phyloP scores from a whole-genome alignment of 495 filamentous ascomycete species.

The Annulohypoxylon bovei region DNA sequence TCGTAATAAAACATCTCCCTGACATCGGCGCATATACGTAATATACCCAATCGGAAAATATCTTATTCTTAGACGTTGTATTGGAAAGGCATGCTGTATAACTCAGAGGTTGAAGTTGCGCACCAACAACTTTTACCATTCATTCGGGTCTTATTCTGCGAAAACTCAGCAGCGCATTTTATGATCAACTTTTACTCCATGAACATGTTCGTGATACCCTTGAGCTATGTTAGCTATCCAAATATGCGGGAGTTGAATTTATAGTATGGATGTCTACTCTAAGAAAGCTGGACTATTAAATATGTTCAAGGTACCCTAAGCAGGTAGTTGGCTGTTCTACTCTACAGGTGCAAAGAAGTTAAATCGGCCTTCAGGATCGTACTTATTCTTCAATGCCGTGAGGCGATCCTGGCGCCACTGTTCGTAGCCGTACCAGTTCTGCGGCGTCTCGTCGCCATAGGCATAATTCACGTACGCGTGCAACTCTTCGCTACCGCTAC shows the following conservation, averaged over 20 bases:
- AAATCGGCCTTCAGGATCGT: constrained; percentile 63
- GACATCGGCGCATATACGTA: not conserved
- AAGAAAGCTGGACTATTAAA: not conserved
- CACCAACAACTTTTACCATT: not conserved
- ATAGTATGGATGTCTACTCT: no score
- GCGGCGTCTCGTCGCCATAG: constrained; percentile 53
- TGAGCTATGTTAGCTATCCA: no score
- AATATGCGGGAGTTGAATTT: no score
- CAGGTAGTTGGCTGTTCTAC: not conserved
- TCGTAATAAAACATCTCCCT: not conserved
- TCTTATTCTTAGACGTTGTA: not conserved
- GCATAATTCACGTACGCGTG: constrained; percentile 64
- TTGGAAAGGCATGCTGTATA: not conserved
- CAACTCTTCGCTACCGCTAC: not conserved
- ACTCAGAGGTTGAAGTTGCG: not conserved
- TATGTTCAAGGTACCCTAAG: no score
- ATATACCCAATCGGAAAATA: not conserved
- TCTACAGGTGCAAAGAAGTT: constrained; percentile 60
- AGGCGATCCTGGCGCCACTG: constrained; percentile 59
- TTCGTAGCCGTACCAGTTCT: constrained; percentile 58
- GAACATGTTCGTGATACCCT: not conserved
- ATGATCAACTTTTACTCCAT: not conserved
- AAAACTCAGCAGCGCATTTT: not conserved
- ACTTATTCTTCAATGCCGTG: constrained; percentile 60
- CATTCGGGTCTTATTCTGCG: not conserved